Evolutionary conservation across 2,329 filamentous ascomycete genomes (phyloP).

Genomic region (Alternaria postmessia): DNA sequence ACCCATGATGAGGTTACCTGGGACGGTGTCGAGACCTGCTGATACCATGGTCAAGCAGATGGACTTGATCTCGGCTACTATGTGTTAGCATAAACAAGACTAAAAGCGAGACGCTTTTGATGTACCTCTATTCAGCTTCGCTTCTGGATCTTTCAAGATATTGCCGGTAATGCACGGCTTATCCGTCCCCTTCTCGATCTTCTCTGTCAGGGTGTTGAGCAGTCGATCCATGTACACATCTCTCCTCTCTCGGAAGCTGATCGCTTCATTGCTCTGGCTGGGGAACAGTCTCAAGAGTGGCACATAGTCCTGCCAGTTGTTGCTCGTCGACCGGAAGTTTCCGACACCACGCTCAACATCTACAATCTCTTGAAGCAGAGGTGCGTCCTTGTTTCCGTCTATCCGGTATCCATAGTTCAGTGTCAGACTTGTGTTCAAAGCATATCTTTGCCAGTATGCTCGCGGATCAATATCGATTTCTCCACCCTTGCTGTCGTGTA

Average conservation of each 20-base stretch:
- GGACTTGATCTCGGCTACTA: conserved; percentile 75
- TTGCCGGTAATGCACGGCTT: conserved; percentile 74
- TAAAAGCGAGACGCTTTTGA: not conserved
- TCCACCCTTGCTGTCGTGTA: conserved; percentile 70
- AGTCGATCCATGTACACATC: conserved; percentile 71
- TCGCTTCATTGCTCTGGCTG: conserved; percentile 68
- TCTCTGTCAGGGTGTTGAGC: conserved; percentile 67
- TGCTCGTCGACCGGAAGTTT: conserved; percentile 79
- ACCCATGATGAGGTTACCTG: conserved; percentile 80
- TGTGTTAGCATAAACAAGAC: conserved; percentile 12
- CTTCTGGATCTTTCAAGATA: conserved; percentile 74
- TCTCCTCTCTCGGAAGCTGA: conserved; percentile 71
- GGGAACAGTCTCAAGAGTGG: conserved; percentile 73
- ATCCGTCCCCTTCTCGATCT: conserved; percentile 69
- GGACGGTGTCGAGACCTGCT: conserved; percentile 82
- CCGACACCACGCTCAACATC: conserved; percentile 78
- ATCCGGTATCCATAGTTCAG: conserved; percentile 83
- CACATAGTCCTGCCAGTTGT: conserved; percentile 89
- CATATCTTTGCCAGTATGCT: conserved; percentile 77
- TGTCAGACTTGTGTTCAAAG: conserved; percentile 78
- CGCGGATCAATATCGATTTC: conserved; percentile 72
- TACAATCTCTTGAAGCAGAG: conserved; percentile 75
- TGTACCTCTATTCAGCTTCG: conserved; percentile 71
- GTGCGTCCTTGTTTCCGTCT: conserved; percentile 71
- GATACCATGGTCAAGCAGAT: conserved; percentile 85